Percentiles rank a stretch among this genome's conserved stretches.
Evolutionary conservation across 2,329 filamentous ascomycete species (phyloP).

Genomic region (Pseudogymnoascus verrucosus): DNA sequence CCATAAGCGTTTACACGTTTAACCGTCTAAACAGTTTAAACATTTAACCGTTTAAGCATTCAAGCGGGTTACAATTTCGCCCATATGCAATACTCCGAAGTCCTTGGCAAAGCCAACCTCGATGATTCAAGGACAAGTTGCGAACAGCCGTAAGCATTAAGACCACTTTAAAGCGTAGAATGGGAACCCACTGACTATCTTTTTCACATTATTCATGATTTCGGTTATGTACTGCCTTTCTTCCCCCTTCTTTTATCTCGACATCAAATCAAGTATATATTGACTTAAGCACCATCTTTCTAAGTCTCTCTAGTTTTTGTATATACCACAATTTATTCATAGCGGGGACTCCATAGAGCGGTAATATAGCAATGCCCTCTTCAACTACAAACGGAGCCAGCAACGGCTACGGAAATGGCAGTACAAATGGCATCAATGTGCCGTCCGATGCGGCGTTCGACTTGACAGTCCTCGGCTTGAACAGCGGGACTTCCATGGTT

Average conservation of each 20-base stretch:
- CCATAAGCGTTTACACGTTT: background rate
- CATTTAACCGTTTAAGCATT: background rate
- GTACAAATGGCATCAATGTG: background rate
- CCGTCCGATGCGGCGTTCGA: conserved; percentile 31
- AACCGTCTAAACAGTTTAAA: background rate
- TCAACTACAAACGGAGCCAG: background rate
- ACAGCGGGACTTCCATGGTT: conserved; percentile 44
- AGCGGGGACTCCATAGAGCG: background rate
- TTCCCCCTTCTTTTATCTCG: background rate
- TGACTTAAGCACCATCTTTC: background rate
- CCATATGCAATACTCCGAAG: background rate
- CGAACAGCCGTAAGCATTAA: background rate
- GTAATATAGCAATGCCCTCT: background rate
- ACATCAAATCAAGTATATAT: background rate
- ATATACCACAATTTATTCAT: background rate
- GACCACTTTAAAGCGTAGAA: background rate
- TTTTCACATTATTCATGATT: background rate
- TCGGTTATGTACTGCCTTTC: background rate
- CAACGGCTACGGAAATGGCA: background rate
- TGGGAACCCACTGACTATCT: background rate
- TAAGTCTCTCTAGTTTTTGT: background rate
- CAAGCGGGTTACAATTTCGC: conserved; percentile 8
- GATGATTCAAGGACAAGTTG: background rate
- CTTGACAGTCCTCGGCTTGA: conserved; percentile 46
- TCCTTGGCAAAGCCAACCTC: background rate